Conservation (phyloP, 1,139 yeast genomes). For the Protomyces inundatus region DNA sequence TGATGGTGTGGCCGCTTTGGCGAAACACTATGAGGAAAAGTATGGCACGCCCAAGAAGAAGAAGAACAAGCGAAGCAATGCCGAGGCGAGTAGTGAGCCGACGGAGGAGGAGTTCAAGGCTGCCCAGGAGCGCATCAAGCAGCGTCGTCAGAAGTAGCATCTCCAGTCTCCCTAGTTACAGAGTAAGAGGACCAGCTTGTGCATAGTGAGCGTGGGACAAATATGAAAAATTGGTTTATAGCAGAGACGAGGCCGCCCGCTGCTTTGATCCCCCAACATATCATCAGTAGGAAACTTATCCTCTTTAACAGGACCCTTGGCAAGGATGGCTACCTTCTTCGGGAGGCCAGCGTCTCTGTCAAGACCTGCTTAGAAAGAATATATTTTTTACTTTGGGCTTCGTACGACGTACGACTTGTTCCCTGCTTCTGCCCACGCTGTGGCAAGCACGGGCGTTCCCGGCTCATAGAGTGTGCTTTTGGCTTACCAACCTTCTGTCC, state of each 20-base stretch:
- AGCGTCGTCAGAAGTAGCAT: conserved; percentile 4
- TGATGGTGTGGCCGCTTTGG: conserved; percentile 13
- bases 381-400: conserved; percentile 1
- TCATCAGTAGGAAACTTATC: conserved; percentile 1
- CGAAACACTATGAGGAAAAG: conserved; percentile 22
- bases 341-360: neutral
- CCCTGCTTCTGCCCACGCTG: neutral
- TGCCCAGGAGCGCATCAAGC: conserved; percentile 25
- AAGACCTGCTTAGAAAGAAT: neutral
- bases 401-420: neutral
- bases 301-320: neutral
- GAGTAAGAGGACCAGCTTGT: too few relatives aligned
- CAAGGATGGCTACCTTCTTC: neutral
- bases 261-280: neutral
- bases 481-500: conserved; percentile 2
- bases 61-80: conserved; percentile 17
- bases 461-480: neutral
- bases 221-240: neutral
- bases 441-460: conserved; percentile 1
- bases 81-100: conserved; percentile 27
- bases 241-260: neutral
- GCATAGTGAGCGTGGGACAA: neutral
- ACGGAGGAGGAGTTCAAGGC: conserved; percentile 28
- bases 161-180: too few relatives aligned
- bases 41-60: conserved; percentile 18